Evolutionary conservation across 306 rosid species (phyloP).

Genomic region (Astragalus glycyphyllos): DNA sequence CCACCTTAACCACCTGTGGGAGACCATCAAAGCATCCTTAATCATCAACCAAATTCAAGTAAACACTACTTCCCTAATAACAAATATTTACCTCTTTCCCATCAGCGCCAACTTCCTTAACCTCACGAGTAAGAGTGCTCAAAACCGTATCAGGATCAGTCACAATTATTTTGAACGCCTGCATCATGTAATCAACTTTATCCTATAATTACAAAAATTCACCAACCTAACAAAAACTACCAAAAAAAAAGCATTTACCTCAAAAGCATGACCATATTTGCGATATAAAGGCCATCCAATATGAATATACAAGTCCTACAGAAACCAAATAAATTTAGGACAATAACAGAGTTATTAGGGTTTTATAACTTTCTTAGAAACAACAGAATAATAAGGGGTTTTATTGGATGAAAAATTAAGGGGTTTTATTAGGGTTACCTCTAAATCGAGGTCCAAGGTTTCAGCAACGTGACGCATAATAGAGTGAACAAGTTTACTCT

Average conservation of each 20-base stretch:
- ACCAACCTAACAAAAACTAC: background rate
- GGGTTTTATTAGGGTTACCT: conserved; percentile 54
- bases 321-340: conserved; percentile 31
- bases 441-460: conserved; percentile 75
- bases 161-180: conserved; percentile 90
- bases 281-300: conserved; percentile 98
- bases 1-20: conserved; percentile 74
- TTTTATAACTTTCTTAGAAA: background rate
- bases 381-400: background rate
- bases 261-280: conserved; percentile 95
- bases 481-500: conserved; percentile 97
- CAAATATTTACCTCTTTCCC: conserved; percentile 79
- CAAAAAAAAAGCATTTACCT: conserved; percentile 52
- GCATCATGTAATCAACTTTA: conserved; percentile 47
- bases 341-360: background rate
- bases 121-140: conserved; percentile 76
- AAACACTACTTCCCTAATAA: background rate
- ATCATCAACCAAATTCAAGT: conserved; percentile 15
- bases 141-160: conserved; percentile 92
- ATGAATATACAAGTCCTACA: conserved; percentile 84
- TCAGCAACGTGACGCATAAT: conserved; percentile 98
- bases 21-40: conserved; percentile 13
- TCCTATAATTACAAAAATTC: conserved; percentile 7
- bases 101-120: conserved; percentile 85
- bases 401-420: background rate